A percentile compares a stretch with the other conserved stretches of the same genome.
phyloP scores from a whole-genome alignment of 345 rosid genomes.

The Eucalyptus curtisii region DNA sequence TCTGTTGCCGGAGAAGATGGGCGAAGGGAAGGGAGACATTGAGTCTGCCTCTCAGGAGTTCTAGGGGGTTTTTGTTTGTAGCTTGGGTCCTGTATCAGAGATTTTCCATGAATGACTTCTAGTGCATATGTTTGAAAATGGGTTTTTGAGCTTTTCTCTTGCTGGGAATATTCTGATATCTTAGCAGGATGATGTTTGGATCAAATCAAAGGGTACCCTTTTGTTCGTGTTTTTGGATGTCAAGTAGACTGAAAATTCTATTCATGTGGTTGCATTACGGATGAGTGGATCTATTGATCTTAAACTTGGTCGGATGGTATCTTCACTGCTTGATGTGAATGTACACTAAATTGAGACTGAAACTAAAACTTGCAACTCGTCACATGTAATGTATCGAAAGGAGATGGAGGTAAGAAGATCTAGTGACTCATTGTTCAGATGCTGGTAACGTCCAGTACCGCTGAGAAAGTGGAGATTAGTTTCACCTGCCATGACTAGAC shows the following conservation, averaged over 20 bases:
- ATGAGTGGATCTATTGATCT: background rate
- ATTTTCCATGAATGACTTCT: background rate
- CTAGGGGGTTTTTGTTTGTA: background rate
- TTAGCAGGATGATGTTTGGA: background rate
- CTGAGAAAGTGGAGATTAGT: background rate
- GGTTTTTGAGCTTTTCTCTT: background rate
- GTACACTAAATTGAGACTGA: background rate
- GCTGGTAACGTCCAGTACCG: background rate
- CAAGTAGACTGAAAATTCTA: background rate
- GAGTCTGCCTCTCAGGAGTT: conserved; percentile 64
- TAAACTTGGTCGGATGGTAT: background rate
- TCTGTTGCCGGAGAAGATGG: conserved; percentile 44
- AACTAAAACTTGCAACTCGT: background rate
- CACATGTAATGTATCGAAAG: too few species aligned
- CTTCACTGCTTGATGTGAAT: background rate
- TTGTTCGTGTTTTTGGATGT: background rate
- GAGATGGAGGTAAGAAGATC: background rate
- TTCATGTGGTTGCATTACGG: background rate
- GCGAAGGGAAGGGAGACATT: conserved; percentile 38
- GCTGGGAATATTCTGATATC: background rate
- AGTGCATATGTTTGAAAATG: background rate
- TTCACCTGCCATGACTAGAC: background rate
- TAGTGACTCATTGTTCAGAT: background rate
- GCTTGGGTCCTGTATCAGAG: background rate
- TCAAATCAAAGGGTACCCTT: background rate